Evolutionary conservation across 2,329 filamentous ascomycete genomes (phyloP), one percentile per base, ranked within the genome.

Genomic region (Monosporascus sp.): DNA sequence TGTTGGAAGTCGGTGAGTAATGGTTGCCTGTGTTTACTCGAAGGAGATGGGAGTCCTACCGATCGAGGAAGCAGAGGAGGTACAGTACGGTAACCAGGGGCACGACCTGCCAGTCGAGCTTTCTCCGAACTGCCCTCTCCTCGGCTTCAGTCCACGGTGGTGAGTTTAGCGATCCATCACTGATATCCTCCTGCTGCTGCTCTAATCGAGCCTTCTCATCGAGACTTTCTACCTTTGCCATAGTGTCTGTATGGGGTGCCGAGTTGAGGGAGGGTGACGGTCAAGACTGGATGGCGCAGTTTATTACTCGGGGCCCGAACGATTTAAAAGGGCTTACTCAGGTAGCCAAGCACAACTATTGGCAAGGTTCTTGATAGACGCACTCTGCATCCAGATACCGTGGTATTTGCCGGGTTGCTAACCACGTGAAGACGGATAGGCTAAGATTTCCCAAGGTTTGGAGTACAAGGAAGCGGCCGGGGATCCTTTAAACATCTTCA

Each of bases 31-130:
- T n/a, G 2, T 5, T 17, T 49, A 5, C n/a, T 28, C n/a, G 8
- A 24, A 22, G 20, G 11, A 49, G 17, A 17, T 37, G 22, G 26
- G 22, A 17, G 11, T 7, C 60, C 7, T 62, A 68, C 65, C 65
- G 58, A 48, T 75, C 71, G 53, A 78, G 67, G 60, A 80, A 79
- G 62, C 77, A 80, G 15, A 81, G 65, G 57, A 82, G 68, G 60
- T 82, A 82, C 14, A 82, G 64, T 7, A 79, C 60, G 1, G 79
- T 81, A 11, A 80, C 76, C 24, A 78, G 63, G 0, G 79, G 79
- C 18, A 82, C 73, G 26, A 78, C 71, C 56, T 77, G 74, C 66
- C 70, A 74, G 64, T 82, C 79, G 43, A 82, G 68, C 67, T 79
- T 80, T 57, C 72, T 75, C 54, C 78, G 72, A 18, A 82, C 67